Evolutionary conservation across 495 filamentous ascomycete species (phyloP).

Genomic region (Glutinoglossum americanum): DNA sequence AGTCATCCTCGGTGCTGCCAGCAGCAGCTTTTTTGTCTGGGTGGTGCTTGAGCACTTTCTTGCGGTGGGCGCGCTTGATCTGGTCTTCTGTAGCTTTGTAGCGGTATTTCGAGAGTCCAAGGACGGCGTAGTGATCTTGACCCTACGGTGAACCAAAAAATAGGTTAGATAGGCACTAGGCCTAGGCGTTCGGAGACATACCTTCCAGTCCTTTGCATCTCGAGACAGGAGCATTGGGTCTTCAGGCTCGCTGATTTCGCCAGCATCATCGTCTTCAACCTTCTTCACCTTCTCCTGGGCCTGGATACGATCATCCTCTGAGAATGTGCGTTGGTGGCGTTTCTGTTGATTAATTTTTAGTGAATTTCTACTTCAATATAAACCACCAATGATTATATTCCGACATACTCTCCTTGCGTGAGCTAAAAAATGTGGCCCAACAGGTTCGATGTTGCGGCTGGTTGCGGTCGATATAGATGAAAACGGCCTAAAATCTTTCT

Average conservation of each 20-base stretch:
- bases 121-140: slow-evolving; percentile 96
- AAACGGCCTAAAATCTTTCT: slow-evolving; percentile 77
- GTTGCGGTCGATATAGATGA: slow-evolving; percentile 44
- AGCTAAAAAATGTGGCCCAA: slow-evolving; percentile 92
- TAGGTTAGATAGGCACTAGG: not conserved
- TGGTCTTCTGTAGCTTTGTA: slow-evolving; percentile 85
- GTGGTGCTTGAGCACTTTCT: slow-evolving; percentile 97
- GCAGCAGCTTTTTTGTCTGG: slow-evolving; percentile 94
- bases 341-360: slow-evolving; percentile 22
- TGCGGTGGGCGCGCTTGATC: slow-evolving; percentile 95
- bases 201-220: slow-evolving; percentile 99
- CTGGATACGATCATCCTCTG: slow-evolving; percentile 92
- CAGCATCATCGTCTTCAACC: slow-evolving; percentile 74
- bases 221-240: slow-evolving; percentile 74
- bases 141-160: slow-evolving; percentile 26
- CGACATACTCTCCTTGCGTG: slow-evolving; percentile 68
- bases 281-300: slow-evolving; percentile 88
- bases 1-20: slow-evolving; percentile 75
- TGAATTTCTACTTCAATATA: not conserved
- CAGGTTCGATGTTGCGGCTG: slow-evolving; percentile 75
- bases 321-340: slow-evolving; percentile 92
- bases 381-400: not conserved
- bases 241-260: slow-evolving; percentile 81
- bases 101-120: slow-evolving; percentile 81
- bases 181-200: slow-evolving; percentile 14